A percentile compares a stretch with the other conserved stretches of the same genome.
Evolutionary conservation across 2,329 filamentous ascomycete species (phyloP).

Genomic region (Monosporascus sp.): DNA sequence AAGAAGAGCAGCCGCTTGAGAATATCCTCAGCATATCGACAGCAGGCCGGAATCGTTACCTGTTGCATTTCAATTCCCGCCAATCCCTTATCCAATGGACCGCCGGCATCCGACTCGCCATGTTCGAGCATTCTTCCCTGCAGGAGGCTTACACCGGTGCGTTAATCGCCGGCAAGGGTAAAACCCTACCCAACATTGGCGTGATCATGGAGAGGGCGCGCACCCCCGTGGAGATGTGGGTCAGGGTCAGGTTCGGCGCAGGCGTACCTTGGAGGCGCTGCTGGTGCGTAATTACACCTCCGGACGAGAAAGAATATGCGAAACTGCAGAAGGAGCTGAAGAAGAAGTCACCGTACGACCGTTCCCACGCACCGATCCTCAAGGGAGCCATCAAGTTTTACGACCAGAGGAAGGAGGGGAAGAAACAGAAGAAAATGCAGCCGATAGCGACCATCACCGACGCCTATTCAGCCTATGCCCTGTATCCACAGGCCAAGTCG

Average conservation of each 20-base stretch:
- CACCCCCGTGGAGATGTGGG: conserved; percentile 84
- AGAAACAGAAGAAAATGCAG: conserved; percentile 83
- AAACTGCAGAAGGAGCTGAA: conserved; percentile 81
- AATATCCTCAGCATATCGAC: conserved; percentile 96
- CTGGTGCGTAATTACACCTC: conserved; percentile 91
- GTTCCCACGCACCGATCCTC: conserved; percentile 58
- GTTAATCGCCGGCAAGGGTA: conserved; percentile 91
- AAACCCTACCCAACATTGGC: conserved; percentile 81
- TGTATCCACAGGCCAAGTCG: conserved; percentile 91
- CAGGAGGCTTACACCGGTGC: conserved; percentile 97
- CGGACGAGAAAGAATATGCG: conserved; percentile 85
- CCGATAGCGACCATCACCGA: conserved; percentile 91
- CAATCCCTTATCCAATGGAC: conserved; percentile 96
- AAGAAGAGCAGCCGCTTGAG: conserved; percentile 73
- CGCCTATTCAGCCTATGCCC: conserved; percentile 86
- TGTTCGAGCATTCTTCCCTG: conserved; percentile 88
- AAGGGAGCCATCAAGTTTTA: conserved; percentile 95
- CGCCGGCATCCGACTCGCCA: conserved; percentile 83
- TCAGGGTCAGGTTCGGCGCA: conserved; percentile 88
- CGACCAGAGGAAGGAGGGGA: conserved; percentile 66
- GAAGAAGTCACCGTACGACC: conserved; percentile 77
- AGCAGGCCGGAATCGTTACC: conserved; percentile 88
- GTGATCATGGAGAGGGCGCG: conserved; percentile 77
- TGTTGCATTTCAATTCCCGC: conserved; percentile 93
- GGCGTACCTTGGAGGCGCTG: conserved; percentile 94